Percentiles rank a stretch among this genome's conserved stretches.
These are phyloP conservation scores for Cladosporium sp. DNA, from an alignment of 2,329 filamentous ascomycete species.

Conservation along the genomic window DNA sequence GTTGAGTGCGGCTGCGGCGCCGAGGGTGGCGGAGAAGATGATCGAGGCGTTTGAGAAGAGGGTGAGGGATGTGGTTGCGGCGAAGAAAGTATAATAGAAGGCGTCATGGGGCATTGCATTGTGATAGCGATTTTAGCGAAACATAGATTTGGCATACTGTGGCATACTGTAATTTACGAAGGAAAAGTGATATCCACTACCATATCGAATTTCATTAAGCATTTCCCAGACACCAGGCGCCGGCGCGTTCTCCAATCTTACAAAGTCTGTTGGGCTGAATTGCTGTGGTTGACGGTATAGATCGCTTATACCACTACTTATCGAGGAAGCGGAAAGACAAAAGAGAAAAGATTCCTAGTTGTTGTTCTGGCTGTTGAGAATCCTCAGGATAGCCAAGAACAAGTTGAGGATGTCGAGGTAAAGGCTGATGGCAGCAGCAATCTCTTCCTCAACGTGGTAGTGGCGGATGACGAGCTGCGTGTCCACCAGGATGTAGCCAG, in stretches of 20 bases:
- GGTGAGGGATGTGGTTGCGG: conserved; percentile 54
- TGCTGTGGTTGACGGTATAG: too few relatives aligned
- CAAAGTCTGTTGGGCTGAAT: too few relatives aligned
- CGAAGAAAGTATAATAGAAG: conserved; percentile 61
- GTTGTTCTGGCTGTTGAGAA: conserved; percentile 92
- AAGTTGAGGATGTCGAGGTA: conserved; percentile 97
- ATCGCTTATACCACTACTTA: neutral
- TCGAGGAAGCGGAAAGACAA: neutral
- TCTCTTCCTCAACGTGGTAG: conserved; percentile 97
- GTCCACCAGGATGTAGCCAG: conserved; percentile 90
- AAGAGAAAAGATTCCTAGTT: conserved; percentile 59
- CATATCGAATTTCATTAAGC: too few relatives aligned
- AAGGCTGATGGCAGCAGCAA: conserved; percentile 76
- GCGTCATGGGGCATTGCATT: neutral
- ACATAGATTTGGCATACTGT: too few relatives aligned
- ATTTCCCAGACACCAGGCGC: too few relatives aligned
- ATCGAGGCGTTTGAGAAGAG: conserved; percentile 87
- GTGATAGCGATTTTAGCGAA: too few relatives aligned
- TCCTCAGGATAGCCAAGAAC: conserved; percentile 91
- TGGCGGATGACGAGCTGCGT: conserved; percentile 94
- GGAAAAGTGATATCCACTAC: too few relatives aligned
- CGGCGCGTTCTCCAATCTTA: too few relatives aligned
- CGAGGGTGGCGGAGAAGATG: conserved; percentile 82
- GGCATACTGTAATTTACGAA: conserved; percentile 3
- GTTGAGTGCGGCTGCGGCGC: conserved; percentile 74